Conservation (phyloP, 2,329 filamentous ascomycete species). For the Beauveria asiatica region DNA sequence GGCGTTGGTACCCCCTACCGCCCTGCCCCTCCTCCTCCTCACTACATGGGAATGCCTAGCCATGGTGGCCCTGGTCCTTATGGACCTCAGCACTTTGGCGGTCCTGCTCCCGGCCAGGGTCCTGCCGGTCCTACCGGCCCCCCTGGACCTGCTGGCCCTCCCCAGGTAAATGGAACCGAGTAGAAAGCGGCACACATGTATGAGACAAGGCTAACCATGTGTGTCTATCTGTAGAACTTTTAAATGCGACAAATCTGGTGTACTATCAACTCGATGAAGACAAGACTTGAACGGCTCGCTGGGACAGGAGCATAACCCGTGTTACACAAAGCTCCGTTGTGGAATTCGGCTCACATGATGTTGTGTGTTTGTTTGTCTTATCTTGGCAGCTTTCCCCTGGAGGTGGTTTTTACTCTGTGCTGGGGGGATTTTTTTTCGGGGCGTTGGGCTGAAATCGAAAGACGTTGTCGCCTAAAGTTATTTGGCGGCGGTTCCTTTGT, state of each 20-base stretch:
- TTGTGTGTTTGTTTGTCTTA: conserved; percentile 18
- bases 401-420: conserved; percentile 15
- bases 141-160: conserved; percentile 29
- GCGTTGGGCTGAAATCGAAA: conserved; percentile 21
- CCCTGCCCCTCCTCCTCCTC: conserved; percentile 65
- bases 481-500: not conserved
- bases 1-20: conserved; percentile 96
- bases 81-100: conserved; percentile 40
- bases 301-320: not conserved
- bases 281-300: conserved; percentile 4
- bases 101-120: conserved; percentile 34
- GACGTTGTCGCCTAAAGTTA: conserved; percentile 12
- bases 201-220: conserved; percentile 5
- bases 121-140: conserved; percentile 30
- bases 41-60: conserved; percentile 43
- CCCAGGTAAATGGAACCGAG: conserved; percentile 26
- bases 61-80: conserved; percentile 36
- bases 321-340: not conserved
- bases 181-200: conserved; percentile 8
- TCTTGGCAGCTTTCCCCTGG: conserved; percentile 14
- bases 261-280: conserved; percentile 4
- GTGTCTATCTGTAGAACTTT: conserved; percentile 7
- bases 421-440: conserved; percentile 15
- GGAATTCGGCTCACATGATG: conserved; percentile 11
- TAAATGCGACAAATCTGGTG: not conserved